Evolutionary conservation across 2,329 filamentous ascomycete species (phyloP), one percentile per base, ranked within the genome.

Genomic region (Ophiognomonia clavigignenti-juglandacearum): DNA sequence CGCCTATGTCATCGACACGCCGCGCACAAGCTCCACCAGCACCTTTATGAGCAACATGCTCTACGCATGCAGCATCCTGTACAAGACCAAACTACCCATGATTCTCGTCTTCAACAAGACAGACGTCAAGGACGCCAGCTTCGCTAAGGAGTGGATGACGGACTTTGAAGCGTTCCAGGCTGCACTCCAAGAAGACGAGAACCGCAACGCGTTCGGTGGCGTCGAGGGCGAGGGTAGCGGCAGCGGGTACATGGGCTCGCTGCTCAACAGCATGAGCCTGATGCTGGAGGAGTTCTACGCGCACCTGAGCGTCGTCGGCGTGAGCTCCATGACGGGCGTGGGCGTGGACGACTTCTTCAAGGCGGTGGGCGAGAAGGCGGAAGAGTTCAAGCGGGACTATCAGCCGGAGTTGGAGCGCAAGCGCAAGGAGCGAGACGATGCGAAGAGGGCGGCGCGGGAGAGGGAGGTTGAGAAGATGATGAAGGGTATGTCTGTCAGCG

Each of bases 21-120:
- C 95, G 4, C 83, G 93, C 45, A 95, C 91, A 13, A 83, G 86
- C 29, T 95, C 89, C 32, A 97, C 93, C 0, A 91, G 86, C 53
- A 98, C 93, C 0, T 98, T 98, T 69, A 98, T 98, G 93, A 95
- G 88, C 64, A 98, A 98, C 70, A 98, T 98, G 93, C 83, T 98
- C 36, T 98, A 98, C 67, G 93, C 93, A 19, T 97, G 93, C 75
- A 95, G 88, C 51, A 98, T 98, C 54, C 79, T 98, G 14, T 98
- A 98, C 79, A 97, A 97, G 74, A 97, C 92, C 2, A 96, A 95
- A 64, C 75, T 98, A 0, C 93, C 93, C 20, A 98, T 98, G 93
- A 95, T 98, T 45, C 72, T 98, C 7, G 93, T 98, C 10, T 97
- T 98, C 76, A 98, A 98, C 75, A 98, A 98, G 73, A 96, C 91